These are phyloP conservation scores for Cornus florida DNA, from an alignment of 148 eudicot species.

Conservation along the genomic window DNA sequence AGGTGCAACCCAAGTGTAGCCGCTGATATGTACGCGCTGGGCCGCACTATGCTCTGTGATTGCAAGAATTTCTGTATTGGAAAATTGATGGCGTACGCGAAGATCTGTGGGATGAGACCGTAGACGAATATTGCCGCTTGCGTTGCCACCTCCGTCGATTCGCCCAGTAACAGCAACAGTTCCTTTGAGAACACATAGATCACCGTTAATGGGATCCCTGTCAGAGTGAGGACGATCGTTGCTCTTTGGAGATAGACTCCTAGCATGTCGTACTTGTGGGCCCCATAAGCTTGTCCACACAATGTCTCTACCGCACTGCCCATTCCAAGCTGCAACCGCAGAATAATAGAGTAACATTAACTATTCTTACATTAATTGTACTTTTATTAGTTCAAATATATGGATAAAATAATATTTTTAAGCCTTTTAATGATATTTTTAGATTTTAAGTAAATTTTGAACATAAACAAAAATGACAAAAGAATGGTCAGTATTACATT, in stretches of 20 bases:
- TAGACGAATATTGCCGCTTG: constrained; percentile 47
- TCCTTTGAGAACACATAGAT: constrained; percentile 42
- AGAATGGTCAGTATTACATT: no score
- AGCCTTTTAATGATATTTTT: no score
- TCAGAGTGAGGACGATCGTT: constrained; percentile 38
- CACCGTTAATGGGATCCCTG: constrained; percentile 43
- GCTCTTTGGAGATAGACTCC: constrained; percentile 67
- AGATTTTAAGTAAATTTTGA: no score
- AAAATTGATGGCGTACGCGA: constrained; percentile 62
- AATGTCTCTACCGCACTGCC: constrained; percentile 77
- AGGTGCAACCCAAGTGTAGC: constrained; percentile 43
- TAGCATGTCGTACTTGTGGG: constrained; percentile 49
- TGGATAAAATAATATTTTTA: no score
- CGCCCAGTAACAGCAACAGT: constrained; percentile 40
- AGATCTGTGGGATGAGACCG: constrained; percentile 67
- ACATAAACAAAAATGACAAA: no score
- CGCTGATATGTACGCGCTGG: constrained; percentile 55
- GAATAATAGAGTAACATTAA: no score
- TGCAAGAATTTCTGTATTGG: constrained; percentile 67
- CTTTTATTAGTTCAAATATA: no score
- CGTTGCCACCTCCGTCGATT: constrained; percentile 33
- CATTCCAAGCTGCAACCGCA: constrained; percentile 50
- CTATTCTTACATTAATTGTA: no score
- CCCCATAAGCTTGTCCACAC: constrained; percentile 74
- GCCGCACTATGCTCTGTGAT: constrained; percentile 50